Evolutionary conservation across 75 land plant species (phyloP).

Genomic region (Azolla pinnata): DNA sequence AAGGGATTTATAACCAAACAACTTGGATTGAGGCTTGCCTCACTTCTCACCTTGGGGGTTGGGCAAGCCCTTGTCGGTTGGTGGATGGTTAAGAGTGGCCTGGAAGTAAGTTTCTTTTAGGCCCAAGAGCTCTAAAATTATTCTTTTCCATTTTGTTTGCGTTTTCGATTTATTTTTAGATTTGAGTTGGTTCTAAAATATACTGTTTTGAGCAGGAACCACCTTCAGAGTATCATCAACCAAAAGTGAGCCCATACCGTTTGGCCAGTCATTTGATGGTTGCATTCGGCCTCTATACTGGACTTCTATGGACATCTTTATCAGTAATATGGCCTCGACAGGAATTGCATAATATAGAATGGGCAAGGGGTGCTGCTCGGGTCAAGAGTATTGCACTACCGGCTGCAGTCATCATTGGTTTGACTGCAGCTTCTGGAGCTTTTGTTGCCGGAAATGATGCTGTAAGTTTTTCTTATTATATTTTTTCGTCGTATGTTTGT

Average conservation of each 20-base stretch:
- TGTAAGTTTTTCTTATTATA: constrained; percentile 29
- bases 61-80: constrained; percentile 93
- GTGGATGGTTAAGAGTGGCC: constrained; percentile 99
- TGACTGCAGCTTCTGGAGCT: constrained; percentile 97
- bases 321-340: constrained; percentile 87
- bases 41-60: constrained; percentile 88
- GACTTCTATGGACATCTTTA: constrained; percentile 91
- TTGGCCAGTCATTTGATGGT: constrained; percentile 89
- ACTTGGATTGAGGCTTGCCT: constrained; percentile 58
- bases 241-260: constrained; percentile 93
- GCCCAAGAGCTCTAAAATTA: background rate
- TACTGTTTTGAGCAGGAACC: constrained; percentile 87
- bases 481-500: background rate
- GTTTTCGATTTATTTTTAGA: background rate
- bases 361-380: constrained; percentile 50
- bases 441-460: constrained; percentile 99
- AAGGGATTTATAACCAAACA: constrained; percentile 75
- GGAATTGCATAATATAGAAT: constrained; percentile 34
- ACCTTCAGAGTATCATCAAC: constrained; percentile 63
- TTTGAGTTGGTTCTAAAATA: too few species aligned
- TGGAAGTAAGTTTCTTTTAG: constrained; percentile 48
- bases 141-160: background rate
- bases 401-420: constrained; percentile 62
- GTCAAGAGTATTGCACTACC: constrained; percentile 67
- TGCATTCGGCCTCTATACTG: constrained; percentile 88